Percentiles rank a stretch among this genome's conserved stretches.
These are phyloP conservation scores for Podila epigama DNA, from an alignment of 192 early-diverging fungal species.

Conservation along the genomic window DNA sequence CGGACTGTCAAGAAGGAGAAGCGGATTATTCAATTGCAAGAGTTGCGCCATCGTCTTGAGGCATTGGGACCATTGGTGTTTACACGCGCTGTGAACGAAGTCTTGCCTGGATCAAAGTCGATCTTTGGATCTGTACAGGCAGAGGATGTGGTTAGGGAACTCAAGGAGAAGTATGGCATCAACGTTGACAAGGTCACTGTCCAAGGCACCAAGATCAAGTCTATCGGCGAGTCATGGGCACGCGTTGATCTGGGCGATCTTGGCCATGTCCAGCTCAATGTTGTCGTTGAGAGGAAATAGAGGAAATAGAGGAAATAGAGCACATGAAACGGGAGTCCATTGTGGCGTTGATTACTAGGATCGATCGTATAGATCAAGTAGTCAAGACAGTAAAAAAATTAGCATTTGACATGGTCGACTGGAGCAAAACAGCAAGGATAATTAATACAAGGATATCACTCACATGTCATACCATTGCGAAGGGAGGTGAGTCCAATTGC, in stretches of 20 bases:
- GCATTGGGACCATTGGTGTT: constrained; percentile 30
- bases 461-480: too few species aligned
- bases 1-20: constrained; percentile 43
- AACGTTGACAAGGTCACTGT: constrained; percentile 36
- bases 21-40: constrained; percentile 40
- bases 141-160: constrained; percentile 47
- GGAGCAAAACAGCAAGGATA: too few species aligned
- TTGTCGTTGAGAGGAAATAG: constrained; percentile 45
- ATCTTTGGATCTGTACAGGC: constrained; percentile 49
- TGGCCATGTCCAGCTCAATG: constrained; percentile 34
- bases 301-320: neutral
- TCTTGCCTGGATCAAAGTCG: constrained; percentile 43
- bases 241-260: constrained; percentile 40
- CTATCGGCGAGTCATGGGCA: constrained; percentile 46
- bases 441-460: too few species aligned
- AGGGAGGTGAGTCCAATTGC: too few species aligned
- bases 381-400: too few species aligned
- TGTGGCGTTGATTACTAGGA: neutral
- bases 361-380: neutral
- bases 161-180: constrained; percentile 43
- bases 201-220: constrained; percentile 43
- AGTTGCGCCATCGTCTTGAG: constrained; percentile 34
- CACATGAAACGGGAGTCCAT: neutral
- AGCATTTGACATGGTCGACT: neutral
- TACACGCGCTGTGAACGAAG: constrained; percentile 41